Conservation (phyloP, 179 eudicot genomes). For the Sideroxylon spinosum region DNA sequence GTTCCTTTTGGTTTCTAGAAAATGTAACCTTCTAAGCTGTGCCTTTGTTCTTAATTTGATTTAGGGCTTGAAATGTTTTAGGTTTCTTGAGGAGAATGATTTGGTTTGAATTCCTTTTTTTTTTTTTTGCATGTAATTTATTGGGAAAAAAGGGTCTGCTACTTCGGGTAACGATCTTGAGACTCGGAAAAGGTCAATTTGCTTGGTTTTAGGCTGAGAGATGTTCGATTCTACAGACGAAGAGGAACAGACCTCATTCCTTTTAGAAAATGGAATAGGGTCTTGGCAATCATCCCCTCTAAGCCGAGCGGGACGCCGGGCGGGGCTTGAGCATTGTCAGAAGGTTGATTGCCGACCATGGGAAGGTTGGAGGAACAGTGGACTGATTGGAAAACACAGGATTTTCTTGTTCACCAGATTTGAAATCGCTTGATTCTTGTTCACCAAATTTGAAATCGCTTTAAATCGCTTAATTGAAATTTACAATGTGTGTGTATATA, state of each 20-base stretch:
- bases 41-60: background rate
- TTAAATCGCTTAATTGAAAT: too few species aligned
- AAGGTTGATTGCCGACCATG: too few species aligned
- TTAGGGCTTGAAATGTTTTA: background rate
- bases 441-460: too few species aligned
- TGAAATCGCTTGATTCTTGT: too few species aligned
- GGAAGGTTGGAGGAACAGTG: too few species aligned
- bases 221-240: conserved; percentile 47
- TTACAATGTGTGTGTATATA: too few species aligned
- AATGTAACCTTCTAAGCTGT: background rate
- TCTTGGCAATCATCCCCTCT: conserved; percentile 12
- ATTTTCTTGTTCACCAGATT: too few species aligned
- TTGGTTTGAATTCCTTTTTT: background rate
- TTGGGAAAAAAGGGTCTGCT: conserved; percentile 7
- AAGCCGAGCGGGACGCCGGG: too few species aligned
- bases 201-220: conserved; percentile 15
- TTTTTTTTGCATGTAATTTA: background rate
- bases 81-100: background rate
- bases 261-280: conserved; percentile 36
- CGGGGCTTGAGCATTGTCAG: too few species aligned
- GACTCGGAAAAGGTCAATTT: conserved; percentile 2
- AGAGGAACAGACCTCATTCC: conserved; percentile 41
- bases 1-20: background rate
- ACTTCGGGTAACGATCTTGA: conserved; percentile 12
- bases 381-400: too few species aligned